Conservation (phyloP, 2,329 filamentous ascomycete genomes). For the Chrysosporium keratinophilum region DNA sequence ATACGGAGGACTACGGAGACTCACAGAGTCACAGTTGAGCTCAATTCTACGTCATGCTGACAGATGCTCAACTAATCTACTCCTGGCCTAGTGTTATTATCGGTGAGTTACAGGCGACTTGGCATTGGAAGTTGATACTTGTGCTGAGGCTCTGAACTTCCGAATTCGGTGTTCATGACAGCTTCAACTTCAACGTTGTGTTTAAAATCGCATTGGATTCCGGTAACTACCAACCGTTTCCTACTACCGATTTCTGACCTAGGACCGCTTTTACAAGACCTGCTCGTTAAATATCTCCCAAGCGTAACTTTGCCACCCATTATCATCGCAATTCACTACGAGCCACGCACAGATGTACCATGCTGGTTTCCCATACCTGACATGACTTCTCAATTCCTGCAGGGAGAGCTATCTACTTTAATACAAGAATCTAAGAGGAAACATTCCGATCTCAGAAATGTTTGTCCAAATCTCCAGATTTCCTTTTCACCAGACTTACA, state of each 20-base stretch:
- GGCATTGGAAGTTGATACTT: not conserved
- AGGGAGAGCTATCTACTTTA: conserved; percentile 77
- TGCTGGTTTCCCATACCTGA: conserved; percentile 21
- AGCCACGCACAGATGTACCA: not conserved
- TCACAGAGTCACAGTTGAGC: not conserved
- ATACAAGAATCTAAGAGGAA: conserved; percentile 95
- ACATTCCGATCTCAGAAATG: conserved; percentile 75
- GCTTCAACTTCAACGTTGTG: not conserved
- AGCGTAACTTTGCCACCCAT: not conserved
- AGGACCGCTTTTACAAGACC: no score
- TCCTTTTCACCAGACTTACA: conserved; percentile 4
- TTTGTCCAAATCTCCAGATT: conserved; percentile 13
- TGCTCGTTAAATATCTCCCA: not conserved
- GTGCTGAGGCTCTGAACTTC: not conserved
- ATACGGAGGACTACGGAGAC: not conserved
- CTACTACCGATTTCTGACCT: no score
- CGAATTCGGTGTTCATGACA: not conserved
- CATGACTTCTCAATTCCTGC: conserved; percentile 89
- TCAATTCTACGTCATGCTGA: not conserved
- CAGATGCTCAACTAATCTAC: not conserved
- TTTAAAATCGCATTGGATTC: not conserved
- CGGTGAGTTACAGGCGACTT: not conserved
- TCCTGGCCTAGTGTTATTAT: not conserved
- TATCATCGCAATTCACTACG: not conserved
- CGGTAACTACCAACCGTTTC: not conserved